Base-by-base conservation (phyloP, 1,284 basidiomycete genomes). In the Sparassis latifolia region DNA sequence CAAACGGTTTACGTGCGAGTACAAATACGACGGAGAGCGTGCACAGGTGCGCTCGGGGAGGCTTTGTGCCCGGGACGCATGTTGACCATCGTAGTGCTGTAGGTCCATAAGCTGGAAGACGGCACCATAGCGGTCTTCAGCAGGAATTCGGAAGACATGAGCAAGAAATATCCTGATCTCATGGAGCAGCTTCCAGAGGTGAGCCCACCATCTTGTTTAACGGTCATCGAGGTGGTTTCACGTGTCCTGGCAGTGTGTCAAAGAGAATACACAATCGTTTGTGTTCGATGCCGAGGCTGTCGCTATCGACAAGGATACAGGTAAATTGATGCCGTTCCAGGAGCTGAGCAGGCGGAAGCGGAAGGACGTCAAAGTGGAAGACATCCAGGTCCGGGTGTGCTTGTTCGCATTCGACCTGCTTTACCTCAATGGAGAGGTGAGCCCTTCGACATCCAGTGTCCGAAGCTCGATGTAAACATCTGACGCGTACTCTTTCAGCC, bases 141-240 rank as follows among this genome's bases (percentile, higher is more conserved):
- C 67, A 77, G 97, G 47, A 99, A 99, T 69, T 97, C 93, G 35
- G 97, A 99, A 68, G 93, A 99, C 65, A 99, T 99, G 97, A 95
- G 90, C 66, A 94, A 94, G 65, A 99, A 99, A 66, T 99, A 99
- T 70, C 97, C 96, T 0, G 97, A 99, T 72, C 75, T 99, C 10
- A 83, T 98, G 12, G 91, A 93, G 59, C 94, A 98, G 64, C 76
- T 98, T 33, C 93, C 95, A 1, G 78, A 80, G 44, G 94, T 92
- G 56, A 58, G 79, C 72, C 42, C 10, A 3, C 48, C 41, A 20
- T 20, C 20, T 20, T 20, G 20, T 20, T 20, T 20, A 20, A 20
- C 20, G 20, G 20, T 20, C 20, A 20, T 20, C 20, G 20, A 20
- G 20, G 20, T 20, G 20, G 20, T 20, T 20, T 20, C 20, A 20